phyloP scores from a whole-genome alignment of 768 basidiomycete genomes.

The Filobasidium floriforme region DNA sequence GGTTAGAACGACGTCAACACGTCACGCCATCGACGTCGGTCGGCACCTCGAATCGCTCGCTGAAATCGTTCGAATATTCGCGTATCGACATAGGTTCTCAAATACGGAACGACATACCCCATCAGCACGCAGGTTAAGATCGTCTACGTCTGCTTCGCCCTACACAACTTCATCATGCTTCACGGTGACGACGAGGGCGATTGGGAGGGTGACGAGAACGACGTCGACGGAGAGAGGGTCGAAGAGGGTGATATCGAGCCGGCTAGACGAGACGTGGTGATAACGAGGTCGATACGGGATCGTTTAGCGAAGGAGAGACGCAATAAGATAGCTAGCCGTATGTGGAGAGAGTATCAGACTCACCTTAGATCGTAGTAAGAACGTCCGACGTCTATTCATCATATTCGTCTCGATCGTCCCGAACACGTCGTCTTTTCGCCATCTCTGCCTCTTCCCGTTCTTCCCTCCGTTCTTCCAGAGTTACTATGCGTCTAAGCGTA shows the following conservation, averaged over 20 bases:
- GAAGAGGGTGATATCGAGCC: not conserved
- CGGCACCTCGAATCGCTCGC: not conserved
- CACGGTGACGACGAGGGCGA: not conserved
- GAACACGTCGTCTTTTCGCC: not conserved
- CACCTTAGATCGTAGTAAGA: not conserved
- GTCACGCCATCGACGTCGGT: not conserved
- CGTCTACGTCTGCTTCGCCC: too few relatives aligned
- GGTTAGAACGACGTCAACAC: slow-evolving; percentile 10
- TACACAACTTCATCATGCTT: slow-evolving; percentile 12
- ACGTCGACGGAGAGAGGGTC: not conserved
- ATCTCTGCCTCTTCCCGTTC: not conserved
- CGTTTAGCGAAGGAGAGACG: not conserved
- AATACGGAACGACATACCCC: not conserved
- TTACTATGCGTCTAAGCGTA: not conserved
- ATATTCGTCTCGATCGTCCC: too few relatives aligned
- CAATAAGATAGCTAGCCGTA: not conserved
- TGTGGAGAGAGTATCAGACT: not conserved
- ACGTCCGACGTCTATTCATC: too few relatives aligned
- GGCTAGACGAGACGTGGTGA: not conserved
- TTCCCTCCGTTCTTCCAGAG: not conserved
- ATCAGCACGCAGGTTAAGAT: slow-evolving; percentile 26
- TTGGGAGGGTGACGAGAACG: not conserved
- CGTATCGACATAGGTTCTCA: slow-evolving; percentile 2
- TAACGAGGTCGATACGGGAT: not conserved
- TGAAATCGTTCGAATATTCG: not conserved